These are phyloP conservation scores for Leccinum subgranulosum DNA, from an alignment of 768 basidiomycete species.

Conservation along the genomic window DNA sequence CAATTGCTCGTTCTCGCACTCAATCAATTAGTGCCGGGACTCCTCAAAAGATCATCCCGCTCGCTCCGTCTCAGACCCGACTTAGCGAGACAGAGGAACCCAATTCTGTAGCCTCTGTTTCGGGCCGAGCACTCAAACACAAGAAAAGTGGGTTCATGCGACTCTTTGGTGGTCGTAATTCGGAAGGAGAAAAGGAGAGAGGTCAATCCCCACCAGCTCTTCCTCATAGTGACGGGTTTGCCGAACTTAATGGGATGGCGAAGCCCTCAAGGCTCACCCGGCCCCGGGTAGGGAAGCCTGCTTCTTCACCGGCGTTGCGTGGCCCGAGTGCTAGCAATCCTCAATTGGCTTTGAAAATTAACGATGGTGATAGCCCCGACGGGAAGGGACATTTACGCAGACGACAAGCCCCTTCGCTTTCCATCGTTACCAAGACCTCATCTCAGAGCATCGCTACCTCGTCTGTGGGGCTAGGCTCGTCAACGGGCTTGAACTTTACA, in stretches of 20 bases:
- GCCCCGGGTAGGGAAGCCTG: constrained; percentile 41
- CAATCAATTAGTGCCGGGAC: constrained; percentile 63
- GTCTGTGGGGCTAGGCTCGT: constrained; percentile 8
- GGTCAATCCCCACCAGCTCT: constrained; percentile 57
- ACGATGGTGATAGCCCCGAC: constrained; percentile 13
- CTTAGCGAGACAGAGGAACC: constrained; percentile 46
- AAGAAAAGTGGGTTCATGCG: constrained; percentile 84
- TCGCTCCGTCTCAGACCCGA: constrained; percentile 35
- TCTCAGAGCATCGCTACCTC: constrained; percentile 14
- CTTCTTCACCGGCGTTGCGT: constrained; percentile 36
- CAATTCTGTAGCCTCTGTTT: constrained; percentile 11
- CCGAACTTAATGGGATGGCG: constrained; percentile 27
- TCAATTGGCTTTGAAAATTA: constrained; percentile 15
- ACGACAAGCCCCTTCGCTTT: constrained; percentile 29
- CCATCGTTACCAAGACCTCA: constrained; percentile 27
- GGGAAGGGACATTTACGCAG: constrained; percentile 25
- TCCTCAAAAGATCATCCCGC: constrained; percentile 40
- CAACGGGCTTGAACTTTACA: constrained; percentile 11
- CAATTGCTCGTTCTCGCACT: constrained; percentile 38
- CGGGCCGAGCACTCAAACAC: constrained; percentile 56
- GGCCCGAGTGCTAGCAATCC: constrained; percentile 15
- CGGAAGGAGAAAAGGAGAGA: constrained; percentile 34
- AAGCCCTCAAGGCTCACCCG: constrained; percentile 30
- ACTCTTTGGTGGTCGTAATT: constrained; percentile 55
- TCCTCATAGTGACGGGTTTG: constrained; percentile 38